Base-by-base conservation (phyloP, 257 asterid genomes). In the Primulina huaijiensis region DNA sequence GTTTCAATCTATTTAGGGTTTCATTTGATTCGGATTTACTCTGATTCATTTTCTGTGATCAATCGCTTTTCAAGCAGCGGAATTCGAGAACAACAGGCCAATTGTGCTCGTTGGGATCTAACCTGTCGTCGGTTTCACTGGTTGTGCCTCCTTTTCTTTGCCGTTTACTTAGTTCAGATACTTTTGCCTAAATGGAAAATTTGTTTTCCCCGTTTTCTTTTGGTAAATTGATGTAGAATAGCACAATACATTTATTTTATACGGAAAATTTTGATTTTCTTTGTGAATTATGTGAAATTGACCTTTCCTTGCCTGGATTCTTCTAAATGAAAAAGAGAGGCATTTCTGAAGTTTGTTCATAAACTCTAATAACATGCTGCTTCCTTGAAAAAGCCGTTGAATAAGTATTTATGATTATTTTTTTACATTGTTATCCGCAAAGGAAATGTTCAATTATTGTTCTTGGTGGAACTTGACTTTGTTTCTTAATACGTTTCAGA, bases 401-500 rank as follows among this genome's bases (percentile, higher is more conserved):
- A 46, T 12, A 46, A 46, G 6, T 14, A 46, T 46, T 14, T 40
- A 4, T 46, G 55, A 46, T 46, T 33, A 10, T 11, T 40, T 8
- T 40, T 10, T 40, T 40, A 10, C 52, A 40, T 2, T 40, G 52
- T 40, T 40, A 40, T 9, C 52, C 5, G 52, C 52, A 9, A 10
- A 40, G 16, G 52, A 9, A 40, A 25, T 60, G 40, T 46, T 35
- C 40, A 31, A 6, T 72, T 56, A 35, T 46, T 55, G 52, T 69
- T 75, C 25, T 57, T 65, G 68, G 67, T 71, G 38, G 64, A 8
- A 60, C 65, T 60, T 76, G 70, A 68, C 31, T 23, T 34, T 68
- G 69, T 73, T 78, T 52, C 65, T 57, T 23, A 59, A 57, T 81
- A 67, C 21, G 59, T 74, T 79, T 67, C 97, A 86, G 97, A 74